Evolutionary conservation across 2,329 filamentous ascomycete genomes (phyloP), one percentile per base, ranked within the genome.

Genomic region (Alternaria gansuensis): DNA sequence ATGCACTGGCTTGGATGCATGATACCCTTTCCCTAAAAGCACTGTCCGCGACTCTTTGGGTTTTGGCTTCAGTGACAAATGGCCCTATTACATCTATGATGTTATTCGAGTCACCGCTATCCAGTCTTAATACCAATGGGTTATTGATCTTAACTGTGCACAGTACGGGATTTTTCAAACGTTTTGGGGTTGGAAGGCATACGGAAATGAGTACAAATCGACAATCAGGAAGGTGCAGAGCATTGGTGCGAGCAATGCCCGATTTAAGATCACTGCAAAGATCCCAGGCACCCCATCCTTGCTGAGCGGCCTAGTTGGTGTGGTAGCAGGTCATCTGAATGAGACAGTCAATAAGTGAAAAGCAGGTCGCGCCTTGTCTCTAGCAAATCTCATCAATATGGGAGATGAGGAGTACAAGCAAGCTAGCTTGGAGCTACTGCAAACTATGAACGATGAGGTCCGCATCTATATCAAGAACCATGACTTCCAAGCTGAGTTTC

Each of bases 1-100:
- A 63, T 5, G 24, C 57, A 8, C 9, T 44, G 3, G 48, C 46
- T 2, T 55, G 33, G 9, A 39, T 60, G 46, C 37, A 55, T 17
- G 9, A 14, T 2, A 14, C 43, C 2, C 8, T 53, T 9, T 2
- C n/a, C n/a, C n/a, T n/a, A n/a, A n/a, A n/a, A n/a, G n/a, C n/a
- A n/a, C n/a, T n/a, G n/a, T n/a, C n/a, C n/a, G n/a, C n/a, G n/a
- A n/a, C n/a, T n/a, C n/a, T n/a, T n/a, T n/a, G n/a, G n/a, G n/a
- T n/a, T n/a, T n/a, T n/a, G n/a, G n/a, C n/a, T n/a, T n/a, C n/a
- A n/a, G n/a, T 7, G 3, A 13, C 4, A 59, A 51, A 40, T 52
- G 46, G 46, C 34, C 57, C 5, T 1, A 21, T 1, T 41, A 21
- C 23, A 5, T 0, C 5, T 52, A 56, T 23, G 17, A 41, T 2